These are phyloP conservation scores for Stephanodiscus triporus DNA, from an alignment of 108 stramenopile genomes.

Conservation along the genomic window DNA sequence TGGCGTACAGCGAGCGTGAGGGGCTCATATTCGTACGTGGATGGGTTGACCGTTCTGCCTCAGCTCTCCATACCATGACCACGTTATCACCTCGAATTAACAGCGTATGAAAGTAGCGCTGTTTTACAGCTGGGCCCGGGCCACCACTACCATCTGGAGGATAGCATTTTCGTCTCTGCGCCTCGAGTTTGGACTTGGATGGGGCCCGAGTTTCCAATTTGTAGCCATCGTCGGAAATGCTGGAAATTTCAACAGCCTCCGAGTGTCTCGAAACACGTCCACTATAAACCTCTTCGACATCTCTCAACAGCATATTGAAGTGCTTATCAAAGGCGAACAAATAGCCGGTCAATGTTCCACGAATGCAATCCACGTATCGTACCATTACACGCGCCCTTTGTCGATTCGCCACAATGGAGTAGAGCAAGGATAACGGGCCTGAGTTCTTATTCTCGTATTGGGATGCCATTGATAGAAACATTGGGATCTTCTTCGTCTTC, in stretches of 20 bases:
- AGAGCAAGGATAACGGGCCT: constrained; percentile 70
- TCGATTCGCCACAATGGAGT: constrained; percentile 48
- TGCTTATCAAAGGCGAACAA: constrained; percentile 84
- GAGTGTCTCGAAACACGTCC: constrained; percentile 35
- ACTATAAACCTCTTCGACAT: constrained; percentile 80
- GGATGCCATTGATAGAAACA: constrained; percentile 54
- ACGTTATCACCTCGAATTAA: constrained; percentile 84
- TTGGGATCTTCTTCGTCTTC: constrained; percentile 31
- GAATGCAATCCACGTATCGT: constrained; percentile 76
- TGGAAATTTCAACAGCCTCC: constrained; percentile 31
- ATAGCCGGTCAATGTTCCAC: constrained; percentile 77
- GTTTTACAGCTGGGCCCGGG: constrained; percentile 47
- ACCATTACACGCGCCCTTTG: constrained; percentile 67
- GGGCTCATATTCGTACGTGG: constrained; percentile 47
- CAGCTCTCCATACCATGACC: constrained; percentile 77
- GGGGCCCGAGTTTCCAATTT: constrained; percentile 14
- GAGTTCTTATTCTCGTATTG: constrained; percentile 39
- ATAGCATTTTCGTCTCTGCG: constrained; percentile 46
- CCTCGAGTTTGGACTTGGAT: constrained; percentile 47
- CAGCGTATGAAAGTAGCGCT: constrained; percentile 71
- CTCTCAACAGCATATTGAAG: constrained; percentile 77
- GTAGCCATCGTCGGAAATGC: neutral
- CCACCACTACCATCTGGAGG: constrained; percentile 47
- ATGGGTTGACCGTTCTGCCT: constrained; percentile 50
- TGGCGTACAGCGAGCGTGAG: constrained; percentile 17